Conservation (phyloP, 1,284 basidiomycete species). For the Microbotryum silenes-acaulis region DNA sequence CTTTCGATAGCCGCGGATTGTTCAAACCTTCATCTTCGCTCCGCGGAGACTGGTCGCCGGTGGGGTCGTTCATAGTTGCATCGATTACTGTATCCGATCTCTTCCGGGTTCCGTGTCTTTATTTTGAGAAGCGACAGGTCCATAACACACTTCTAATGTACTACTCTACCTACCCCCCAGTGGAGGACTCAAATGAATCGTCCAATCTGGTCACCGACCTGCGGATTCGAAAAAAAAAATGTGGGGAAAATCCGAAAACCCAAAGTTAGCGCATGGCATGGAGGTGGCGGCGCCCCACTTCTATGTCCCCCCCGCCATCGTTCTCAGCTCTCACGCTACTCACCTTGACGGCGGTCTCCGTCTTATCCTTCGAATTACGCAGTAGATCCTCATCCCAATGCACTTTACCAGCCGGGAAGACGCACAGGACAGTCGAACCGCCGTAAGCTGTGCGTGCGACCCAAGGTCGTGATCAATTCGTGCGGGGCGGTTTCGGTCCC, state of each 20-base stretch:
- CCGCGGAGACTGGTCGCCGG: too few relatives aligned
- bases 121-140: too few relatives aligned
- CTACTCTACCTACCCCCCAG: too few relatives aligned
- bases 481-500: neutral
- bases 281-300: too few relatives aligned
- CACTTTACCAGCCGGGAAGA: constrained; percentile 58
- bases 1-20: too few relatives aligned
- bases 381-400: constrained; percentile 61
- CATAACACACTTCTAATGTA: too few relatives aligned
- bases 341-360: constrained; percentile 68
- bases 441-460: constrained; percentile 45
- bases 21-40: too few relatives aligned
- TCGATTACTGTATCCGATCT: too few relatives aligned
- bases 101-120: too few relatives aligned
- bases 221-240: neutral
- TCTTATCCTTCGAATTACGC: constrained; percentile 50
- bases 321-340: neutral
- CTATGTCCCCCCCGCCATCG: neutral
- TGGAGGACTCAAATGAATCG: neutral
- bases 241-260: neutral
- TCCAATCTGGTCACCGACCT: constrained; percentile 15
- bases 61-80: too few relatives aligned
- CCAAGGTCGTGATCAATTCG: neutral
- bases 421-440: constrained; percentile 57
- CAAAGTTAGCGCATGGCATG: neutral